Conservation (phyloP, 1,139 yeast genomes). For the Protomyces inundatus region DNA sequence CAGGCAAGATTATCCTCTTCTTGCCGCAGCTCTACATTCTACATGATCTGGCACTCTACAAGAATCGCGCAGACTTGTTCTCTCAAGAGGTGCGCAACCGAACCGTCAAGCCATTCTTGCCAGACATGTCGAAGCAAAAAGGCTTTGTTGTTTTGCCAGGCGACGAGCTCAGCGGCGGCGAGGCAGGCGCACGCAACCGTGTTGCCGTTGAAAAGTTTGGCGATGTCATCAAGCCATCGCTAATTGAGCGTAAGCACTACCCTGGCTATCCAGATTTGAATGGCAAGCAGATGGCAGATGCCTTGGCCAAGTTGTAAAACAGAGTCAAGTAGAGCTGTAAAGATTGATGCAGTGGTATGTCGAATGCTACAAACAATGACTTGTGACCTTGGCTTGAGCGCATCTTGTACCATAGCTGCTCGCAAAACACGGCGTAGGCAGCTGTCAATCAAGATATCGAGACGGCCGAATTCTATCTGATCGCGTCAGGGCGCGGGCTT, state of each 20-base stretch:
- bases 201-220: slow-evolving; percentile 1
- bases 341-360: too few relatives aligned
- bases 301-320: neutral
- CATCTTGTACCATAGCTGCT: too few relatives aligned
- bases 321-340: neutral
- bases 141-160: slow-evolving; percentile 12
- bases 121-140: slow-evolving; percentile 1
- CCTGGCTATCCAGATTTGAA: neutral
- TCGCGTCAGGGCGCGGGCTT: too few relatives aligned
- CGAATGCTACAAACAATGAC: too few relatives aligned
- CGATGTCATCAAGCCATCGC: neutral
- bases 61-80: neutral
- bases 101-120: neutral
- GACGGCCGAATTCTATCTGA: too few relatives aligned
- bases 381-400: too few relatives aligned
- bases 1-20: slow-evolving; percentile 15
- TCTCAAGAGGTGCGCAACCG: slow-evolving; percentile 2
- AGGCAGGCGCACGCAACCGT: neutral
- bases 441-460: too few relatives aligned
- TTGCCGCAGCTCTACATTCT: slow-evolving; percentile 18
- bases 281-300: neutral
- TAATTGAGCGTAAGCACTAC: neutral
- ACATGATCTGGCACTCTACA: slow-evolving; percentile 18
- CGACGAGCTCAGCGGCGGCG: slow-evolving; percentile 18
- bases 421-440: too few relatives aligned